Evolutionary conservation across 768 basidiomycete genomes (phyloP), one percentile per base, ranked within the genome.

Genomic region (Galerina marginata): DNA sequence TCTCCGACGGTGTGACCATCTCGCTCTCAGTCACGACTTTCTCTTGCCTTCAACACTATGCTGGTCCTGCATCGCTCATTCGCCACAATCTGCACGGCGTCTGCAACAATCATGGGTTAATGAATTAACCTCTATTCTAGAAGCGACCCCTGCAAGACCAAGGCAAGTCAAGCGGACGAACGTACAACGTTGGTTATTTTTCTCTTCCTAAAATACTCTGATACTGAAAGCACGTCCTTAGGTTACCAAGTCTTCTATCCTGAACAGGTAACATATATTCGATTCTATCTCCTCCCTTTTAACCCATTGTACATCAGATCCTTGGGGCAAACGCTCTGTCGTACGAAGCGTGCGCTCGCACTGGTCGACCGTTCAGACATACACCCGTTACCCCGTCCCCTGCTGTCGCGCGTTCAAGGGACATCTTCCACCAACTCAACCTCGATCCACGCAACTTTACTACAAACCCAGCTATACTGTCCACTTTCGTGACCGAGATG

Each of bases 361-460:
- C 51, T 2, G 58, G 40, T 15, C 33, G 59, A 33, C 56, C 55
- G 4, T 39, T 20, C 40, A 76, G 74, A 43, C 74, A 76, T 26
- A 68, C 82, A 6, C 68, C 76, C 12, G 81, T 90, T 12, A 90
- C 85, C 42, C 92, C 89, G 36, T 74, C 79, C 20, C 79, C 81
- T 9, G 69, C 76, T 36, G 74, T 84, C 51, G 86, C 93, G 4
- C 81, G 81, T 29, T 67, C 77, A 26, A 71, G 74, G 7, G 95
- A 97, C 72, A 72, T 86, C 25, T 91, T 96, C 75, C 76, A 87
- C 73, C 86, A 90, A 65, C 80, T 90, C 33, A 77, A 79, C 58
- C 79, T 95, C 63, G 87, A 94, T 72, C 95, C 95, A 0, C 75
- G 94, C 15, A 77, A 85, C 63, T 86, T 91, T 72, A 81, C 85